Evolutionary conservation across 805 yeast species (phyloP).

Genomic region (Yarrowia hollandica): DNA sequence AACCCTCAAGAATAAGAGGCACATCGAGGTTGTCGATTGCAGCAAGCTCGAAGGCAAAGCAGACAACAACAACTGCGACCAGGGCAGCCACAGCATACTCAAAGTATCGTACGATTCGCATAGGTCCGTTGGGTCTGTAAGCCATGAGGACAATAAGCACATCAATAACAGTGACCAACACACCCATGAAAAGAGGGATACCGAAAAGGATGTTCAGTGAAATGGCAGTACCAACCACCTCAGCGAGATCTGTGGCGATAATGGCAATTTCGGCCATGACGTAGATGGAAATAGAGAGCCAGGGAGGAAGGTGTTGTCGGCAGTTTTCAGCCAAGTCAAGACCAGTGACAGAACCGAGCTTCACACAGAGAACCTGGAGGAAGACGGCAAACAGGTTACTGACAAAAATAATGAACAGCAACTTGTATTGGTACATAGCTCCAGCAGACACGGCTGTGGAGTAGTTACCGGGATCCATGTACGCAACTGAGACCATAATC

Average conservation of each 20-base stretch:
- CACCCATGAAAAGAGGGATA: constrained; percentile 75
- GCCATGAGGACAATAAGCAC: constrained; percentile 77
- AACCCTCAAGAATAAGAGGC: constrained; percentile 59
- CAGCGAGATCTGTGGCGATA: constrained; percentile 90
- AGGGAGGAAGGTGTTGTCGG: constrained; percentile 63
- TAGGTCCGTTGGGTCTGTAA: constrained; percentile 72
- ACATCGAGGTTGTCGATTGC: constrained; percentile 50
- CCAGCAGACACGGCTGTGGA: constrained; percentile 89
- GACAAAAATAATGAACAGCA: constrained; percentile 68
- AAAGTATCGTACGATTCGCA: constrained; percentile 72
- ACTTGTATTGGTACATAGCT: constrained; percentile 70
- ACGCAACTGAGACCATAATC: constrained; percentile 82
- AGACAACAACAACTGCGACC: constrained; percentile 71
- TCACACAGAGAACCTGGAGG: constrained; percentile 78
- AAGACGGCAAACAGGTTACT: constrained; percentile 85
- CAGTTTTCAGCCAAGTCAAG: constrained; percentile 85
- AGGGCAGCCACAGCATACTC: constrained; percentile 71
- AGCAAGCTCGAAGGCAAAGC: constrained; percentile 70
- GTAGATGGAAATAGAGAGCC: constrained; percentile 65
- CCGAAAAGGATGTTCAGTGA: constrained; percentile 73
- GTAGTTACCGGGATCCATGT: constrained; percentile 93
- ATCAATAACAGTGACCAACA: constrained; percentile 74
- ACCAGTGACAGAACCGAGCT: constrained; percentile 87
- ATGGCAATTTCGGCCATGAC: constrained; percentile 80
- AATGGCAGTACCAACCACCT: constrained; percentile 91